Base-by-base conservation (phyloP, 2,329 filamentous ascomycete species). In the Ascomycota sp. region DNA sequence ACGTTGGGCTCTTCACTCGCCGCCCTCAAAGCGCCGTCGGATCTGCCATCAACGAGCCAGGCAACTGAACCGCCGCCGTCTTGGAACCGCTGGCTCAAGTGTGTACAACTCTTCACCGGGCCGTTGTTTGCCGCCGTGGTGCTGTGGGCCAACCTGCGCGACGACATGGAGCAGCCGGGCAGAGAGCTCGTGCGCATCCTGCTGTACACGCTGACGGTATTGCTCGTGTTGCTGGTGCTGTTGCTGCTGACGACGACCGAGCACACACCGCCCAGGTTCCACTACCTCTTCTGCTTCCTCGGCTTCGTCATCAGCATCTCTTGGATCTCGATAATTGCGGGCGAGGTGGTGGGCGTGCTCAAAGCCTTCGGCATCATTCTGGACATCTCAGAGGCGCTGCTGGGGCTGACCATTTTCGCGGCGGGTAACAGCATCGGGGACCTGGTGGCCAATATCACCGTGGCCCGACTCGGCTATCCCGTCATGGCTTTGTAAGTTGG, bases 351-450 rank as follows among this genome's bases (percentile, higher is more conserved):
- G 5, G 85, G 82, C 21, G 78, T 94, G 5, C 65, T 98, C 38
- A 95, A 98, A 54, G 78, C 89, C 1, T 61, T 95, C 29, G 89
- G 89, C 7, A 79, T 95, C 20, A 81, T 98, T 30, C 59, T 93
- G 32, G 75, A 79, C 44, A 98, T 98, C 46, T 89, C 78, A 11
- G 89, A 98, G 52, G 89, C 89, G 4, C 81, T 98, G 37, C 65
- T 98, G 8, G 89, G 89, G 2, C 65, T 98, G 30, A 98, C 89
- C 11, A 75, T 98, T 32, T 98, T 98, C 49, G 89, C 89, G 3
- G 82, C 94, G 22, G 89, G 89, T 20, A 98, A 98, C 52, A 92
- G 81, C 7, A 64, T 95, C 7, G 86, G 89, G 23, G 89, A 98
- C 44, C 62, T 98, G 11, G 82, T 98, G 8, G 86, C 89, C 11